Base-by-base conservation (phyloP, 257 asterid genomes). In the Paulownia fortunei region DNA sequence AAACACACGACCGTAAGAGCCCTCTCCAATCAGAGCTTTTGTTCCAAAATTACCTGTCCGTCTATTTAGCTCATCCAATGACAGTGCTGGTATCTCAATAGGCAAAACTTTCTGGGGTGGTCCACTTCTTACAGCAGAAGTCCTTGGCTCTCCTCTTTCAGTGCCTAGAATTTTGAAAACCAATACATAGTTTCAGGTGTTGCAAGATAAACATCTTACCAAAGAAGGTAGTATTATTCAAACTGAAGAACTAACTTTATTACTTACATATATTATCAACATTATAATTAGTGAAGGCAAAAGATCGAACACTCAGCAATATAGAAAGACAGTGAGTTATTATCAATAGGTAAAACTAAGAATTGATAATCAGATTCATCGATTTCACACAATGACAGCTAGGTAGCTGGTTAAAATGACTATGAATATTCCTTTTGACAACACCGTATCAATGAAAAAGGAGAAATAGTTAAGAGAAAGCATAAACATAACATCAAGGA, bases 141-240 rank as follows among this genome's bases (percentile, higher is more conserved):
- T 76, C 79, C 96, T 89, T 12, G 96, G 97, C 76, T 89, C 98
- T 82, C 93, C 96, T 87, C 97, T 94, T 55, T 85, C 93, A 80
- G n/a, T n/a, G n/a, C n/a, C n/a, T n/a, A n/a, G n/a, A n/a, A n/a
- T n/a, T n/a, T 21, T 32, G 0, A 37, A 6, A 24, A 61, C n/a
- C 18, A 44, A 55, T n/a, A 23, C 5, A 73, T 15, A 62, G 13
- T 1, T 39, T 16, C 4, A 27, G 2, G 15, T 34, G 5, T 24
- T 26, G 16, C 5, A 59, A n/a, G 34, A 26, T 10, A 24, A 3
- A 11, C 39, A 24, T 42, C 34, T 3, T 39, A 3, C n/a, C n/a
- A n/a, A n/a, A n/a, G n/a, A n/a, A n/a, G n/a, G n/a, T n/a, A n/a
- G n/a, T n/a, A n/a, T n/a, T n/a, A n/a, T n/a, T n/a, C n/a, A n/a